These are phyloP conservation scores for Neurospora pannonica DNA, from an alignment of 495 filamentous ascomycete genomes.

Conservation along the genomic window DNA sequence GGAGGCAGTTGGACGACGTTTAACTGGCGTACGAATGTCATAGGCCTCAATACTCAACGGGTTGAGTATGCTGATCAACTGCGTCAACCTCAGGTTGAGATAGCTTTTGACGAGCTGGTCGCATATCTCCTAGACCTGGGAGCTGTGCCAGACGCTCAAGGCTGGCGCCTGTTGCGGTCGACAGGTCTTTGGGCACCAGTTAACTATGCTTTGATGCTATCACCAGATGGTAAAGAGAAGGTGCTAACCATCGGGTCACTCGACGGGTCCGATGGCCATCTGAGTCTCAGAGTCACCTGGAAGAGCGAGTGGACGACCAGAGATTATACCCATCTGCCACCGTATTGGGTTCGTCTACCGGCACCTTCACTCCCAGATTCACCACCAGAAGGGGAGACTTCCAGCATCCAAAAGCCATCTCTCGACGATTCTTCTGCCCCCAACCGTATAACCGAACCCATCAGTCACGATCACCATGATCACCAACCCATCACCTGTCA, in stretches of 20 bases:
- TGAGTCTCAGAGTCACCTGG: slow-evolving; percentile 49
- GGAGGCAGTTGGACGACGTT: slow-evolving; percentile 56
- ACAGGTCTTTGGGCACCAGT: slow-evolving; percentile 56
- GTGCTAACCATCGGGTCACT: slow-evolving; percentile 47
- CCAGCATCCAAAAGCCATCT: slow-evolving; percentile 20
- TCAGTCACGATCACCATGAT: slow-evolving; percentile 1
- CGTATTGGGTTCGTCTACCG: slow-evolving; percentile 50
- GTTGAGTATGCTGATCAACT: slow-evolving; percentile 58
- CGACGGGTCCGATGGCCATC: slow-evolving; percentile 54
- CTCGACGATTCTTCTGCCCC: slow-evolving; percentile 23
- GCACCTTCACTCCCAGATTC: slow-evolving; percentile 18
- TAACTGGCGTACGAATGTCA: slow-evolving; percentile 52
- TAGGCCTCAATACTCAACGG: slow-evolving; percentile 49
- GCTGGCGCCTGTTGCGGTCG: slow-evolving; percentile 47
- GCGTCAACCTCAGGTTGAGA: slow-evolving; percentile 54
- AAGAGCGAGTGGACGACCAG: slow-evolving; percentile 47
- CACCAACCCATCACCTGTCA: slow-evolving; percentile 33
- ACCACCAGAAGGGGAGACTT: slow-evolving; percentile 8
- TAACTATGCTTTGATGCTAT: slow-evolving; percentile 47
- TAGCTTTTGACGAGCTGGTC: slow-evolving; percentile 52
- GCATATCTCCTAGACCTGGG: slow-evolving; percentile 55
- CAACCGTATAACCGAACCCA: not conserved
- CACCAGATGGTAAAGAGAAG: slow-evolving; percentile 40
- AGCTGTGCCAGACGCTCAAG: slow-evolving; percentile 48
- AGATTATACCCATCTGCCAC: slow-evolving; percentile 43